Evolutionary conservation across 2,329 filamentous ascomycete species (phyloP).

Genomic region (Calonectria crousiana): DNA sequence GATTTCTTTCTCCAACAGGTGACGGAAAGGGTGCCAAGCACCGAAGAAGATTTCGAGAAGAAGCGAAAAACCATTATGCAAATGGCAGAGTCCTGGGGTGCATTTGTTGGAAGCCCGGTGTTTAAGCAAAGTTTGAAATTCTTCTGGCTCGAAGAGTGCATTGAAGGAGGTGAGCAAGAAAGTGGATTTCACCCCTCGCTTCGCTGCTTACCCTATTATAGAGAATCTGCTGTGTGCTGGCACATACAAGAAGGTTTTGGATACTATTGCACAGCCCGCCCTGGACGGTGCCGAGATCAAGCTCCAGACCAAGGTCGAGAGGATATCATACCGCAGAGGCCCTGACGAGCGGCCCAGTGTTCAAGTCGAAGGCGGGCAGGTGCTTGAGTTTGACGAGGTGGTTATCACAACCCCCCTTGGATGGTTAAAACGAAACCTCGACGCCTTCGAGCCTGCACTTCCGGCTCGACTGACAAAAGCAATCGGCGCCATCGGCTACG

Average conservation of each 20-base stretch:
- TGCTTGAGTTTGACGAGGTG: conserved; percentile 72
- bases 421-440: conserved; percentile 72
- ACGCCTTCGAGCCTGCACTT: conserved; percentile 72
- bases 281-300: conserved; percentile 66
- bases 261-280: conserved; percentile 69
- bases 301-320: conserved; percentile 61
- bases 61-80: conserved; percentile 61
- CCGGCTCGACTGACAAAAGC: conserved; percentile 69
- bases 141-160: conserved; percentile 83
- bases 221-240: conserved; percentile 72
- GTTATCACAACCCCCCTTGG: conserved; percentile 77
- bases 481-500: conserved; percentile 76
- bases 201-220: conserved; percentile 41
- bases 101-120: conserved; percentile 76
- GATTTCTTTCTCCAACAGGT: conserved; percentile 66
- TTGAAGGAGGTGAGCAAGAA: conserved; percentile 71
- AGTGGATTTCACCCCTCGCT: not conserved
- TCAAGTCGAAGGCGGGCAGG: conserved; percentile 58
- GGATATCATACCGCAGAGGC: conserved; percentile 51
- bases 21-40: conserved; percentile 59
- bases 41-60: conserved; percentile 53
- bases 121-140: conserved; percentile 77
- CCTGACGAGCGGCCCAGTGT: conserved; percentile 55
- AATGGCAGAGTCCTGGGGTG: conserved; percentile 75
- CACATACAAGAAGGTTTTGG: conserved; percentile 70